Base-by-base conservation (phyloP, 2,329 filamentous ascomycete genomes). In the Aspergillus pseudoviridinutans region DNA sequence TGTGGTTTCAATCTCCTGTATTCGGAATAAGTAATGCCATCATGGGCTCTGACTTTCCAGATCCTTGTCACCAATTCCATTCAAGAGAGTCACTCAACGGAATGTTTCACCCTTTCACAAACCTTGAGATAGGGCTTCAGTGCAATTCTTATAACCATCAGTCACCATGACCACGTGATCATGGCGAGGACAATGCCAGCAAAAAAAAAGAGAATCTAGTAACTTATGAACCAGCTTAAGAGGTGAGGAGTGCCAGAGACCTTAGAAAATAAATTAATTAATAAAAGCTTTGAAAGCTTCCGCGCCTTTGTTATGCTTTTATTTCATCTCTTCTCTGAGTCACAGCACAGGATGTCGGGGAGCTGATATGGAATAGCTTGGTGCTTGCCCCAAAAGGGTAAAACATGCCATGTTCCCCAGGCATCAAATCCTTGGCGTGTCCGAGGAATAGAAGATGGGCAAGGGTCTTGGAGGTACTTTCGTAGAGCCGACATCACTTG, bases 351-450 rank as follows among this genome's bases (percentile, higher is more conserved):
- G 32, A 17, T 38, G 32, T 38, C 32, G 32, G 32, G 14, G 32
- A 38, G 14, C 32, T 38, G 32, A 38, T 17, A 38, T 17, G 32
- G 32, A 32, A 47, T 27, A 60, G 58, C 64, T 61, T 66, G 63
- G 66, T 17, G 22, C 44, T 25, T 47, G 12, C 25, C 50, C 50
- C 29, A 24, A 41, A 35, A 6, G 14, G 35, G 29, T 22, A 51
- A 25, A 41, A 35, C 29, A 38, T 38, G 28, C 29, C 29, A 35
- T 22, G 14, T 51, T 51, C 29, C 44, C 44, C 44, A 47, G 44
- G 44, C 44, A 47, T 47, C 22, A 17, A 47, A 24, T 47, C 44
- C 42, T 47, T 47, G 44, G 44, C 44, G 10, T 25, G 12, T 27
- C 44, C 24, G 3, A 10, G 42, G 9, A 12, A 5, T 46, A 24